Percentiles rank a stretch among this genome's conserved stretches.
Conservation (phyloP, 1,284 basidiomycete genomes). For the Boletellus dicymbophilus region DNA sequence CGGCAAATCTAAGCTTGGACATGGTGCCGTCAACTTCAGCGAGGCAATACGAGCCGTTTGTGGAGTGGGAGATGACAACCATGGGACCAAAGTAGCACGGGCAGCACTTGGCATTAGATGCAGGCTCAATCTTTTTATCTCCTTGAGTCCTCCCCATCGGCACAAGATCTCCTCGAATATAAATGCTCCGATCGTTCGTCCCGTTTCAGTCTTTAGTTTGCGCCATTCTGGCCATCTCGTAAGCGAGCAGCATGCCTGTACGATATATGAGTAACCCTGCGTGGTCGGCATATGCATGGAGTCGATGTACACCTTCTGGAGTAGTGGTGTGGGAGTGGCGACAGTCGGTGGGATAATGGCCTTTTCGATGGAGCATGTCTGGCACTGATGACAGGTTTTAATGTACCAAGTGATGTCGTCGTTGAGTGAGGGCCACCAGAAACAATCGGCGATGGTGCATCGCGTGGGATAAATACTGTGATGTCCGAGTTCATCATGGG, state of each 20-base stretch:
- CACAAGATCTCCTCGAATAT: too few species aligned
- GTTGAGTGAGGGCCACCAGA: too few species aligned
- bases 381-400: background rate
- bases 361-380: background rate
- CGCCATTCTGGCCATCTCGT: background rate
- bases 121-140: background rate
- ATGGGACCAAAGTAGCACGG: background rate
- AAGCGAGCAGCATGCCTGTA: background rate
- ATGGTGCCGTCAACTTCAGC: background rate
- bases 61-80: background rate
- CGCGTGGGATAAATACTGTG: too few species aligned
- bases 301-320: background rate
- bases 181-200: background rate
- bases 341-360: background rate
- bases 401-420: too few species aligned
- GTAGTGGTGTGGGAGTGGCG: background rate
- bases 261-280: background rate
- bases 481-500: too few species aligned
- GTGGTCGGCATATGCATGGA: background rate
- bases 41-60: background rate
- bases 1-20: background rate
- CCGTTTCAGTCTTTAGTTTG: background rate
- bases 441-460: too few species aligned
- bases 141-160: too few species aligned
- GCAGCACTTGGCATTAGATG: background rate